Conservation (phyloP, 164 flowering plant genomes). For the Umbellularia californica region DNA sequence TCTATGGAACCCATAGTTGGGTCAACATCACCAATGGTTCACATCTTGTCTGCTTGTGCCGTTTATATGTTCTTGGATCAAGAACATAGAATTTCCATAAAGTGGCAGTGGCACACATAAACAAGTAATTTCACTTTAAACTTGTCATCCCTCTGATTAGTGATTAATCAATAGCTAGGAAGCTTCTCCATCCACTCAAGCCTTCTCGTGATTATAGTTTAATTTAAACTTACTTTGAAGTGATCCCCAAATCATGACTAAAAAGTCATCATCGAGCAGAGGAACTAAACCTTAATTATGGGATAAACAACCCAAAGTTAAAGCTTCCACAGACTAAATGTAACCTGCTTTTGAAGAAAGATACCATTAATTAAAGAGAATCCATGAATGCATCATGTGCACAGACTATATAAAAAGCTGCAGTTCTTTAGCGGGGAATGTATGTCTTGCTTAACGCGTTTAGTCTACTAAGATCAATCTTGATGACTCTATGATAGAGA, state of each 20-base stretch:
- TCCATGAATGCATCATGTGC: not conserved
- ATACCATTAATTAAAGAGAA: not conserved
- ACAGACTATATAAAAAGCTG: not conserved
- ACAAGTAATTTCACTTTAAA: not conserved
- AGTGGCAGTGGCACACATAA: no score
- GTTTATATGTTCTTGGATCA: no score
- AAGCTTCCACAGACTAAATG: not conserved
- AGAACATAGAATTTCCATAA: no score
- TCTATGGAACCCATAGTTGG: no score
- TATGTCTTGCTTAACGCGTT: no score
- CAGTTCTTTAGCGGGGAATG: no score
- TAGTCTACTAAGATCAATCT: no score
- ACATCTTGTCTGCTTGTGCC: no score
- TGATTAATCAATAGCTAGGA: not conserved
- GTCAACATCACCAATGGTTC: no score
- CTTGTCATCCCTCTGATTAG: not conserved
- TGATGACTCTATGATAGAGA: no score
- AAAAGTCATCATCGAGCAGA: slow-evolving; percentile 1
- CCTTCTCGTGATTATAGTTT: not conserved
- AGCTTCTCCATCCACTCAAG: slow-evolving; percentile 1
- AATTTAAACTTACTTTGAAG: not conserved
- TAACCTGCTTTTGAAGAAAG: not conserved
- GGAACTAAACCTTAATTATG: not conserved
- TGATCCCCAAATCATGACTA: slow-evolving; percentile 1
- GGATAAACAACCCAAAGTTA: not conserved